Conservation (phyloP, 805 yeast species). For the Yarrowia sp. region DNA sequence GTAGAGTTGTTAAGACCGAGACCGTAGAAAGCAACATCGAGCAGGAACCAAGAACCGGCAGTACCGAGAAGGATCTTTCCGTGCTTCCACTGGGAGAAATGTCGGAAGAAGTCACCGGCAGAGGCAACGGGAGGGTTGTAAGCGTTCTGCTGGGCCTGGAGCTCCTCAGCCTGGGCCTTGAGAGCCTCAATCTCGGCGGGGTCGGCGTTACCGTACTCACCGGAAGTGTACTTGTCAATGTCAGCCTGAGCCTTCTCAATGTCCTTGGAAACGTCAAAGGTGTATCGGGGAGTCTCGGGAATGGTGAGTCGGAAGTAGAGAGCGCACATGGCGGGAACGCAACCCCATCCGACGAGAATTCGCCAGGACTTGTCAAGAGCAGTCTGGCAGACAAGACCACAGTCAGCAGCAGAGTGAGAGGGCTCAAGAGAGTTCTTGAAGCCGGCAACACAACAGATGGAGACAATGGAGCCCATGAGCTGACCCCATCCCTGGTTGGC, state of each 20-base stretch:
- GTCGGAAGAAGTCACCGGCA: conserved; percentile 63
- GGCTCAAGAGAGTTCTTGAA: conserved; percentile 60
- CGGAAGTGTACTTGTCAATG: conserved; percentile 46
- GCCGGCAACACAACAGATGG: conserved; percentile 71
- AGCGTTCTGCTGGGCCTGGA: conserved; percentile 46
- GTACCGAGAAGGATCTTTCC: conserved; percentile 66
- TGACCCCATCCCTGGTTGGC: conserved; percentile 98
- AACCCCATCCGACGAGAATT: conserved; percentile 82
- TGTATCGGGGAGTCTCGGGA: conserved; percentile 92
- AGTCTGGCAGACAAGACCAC: conserved; percentile 63
- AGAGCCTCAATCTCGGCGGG: conserved; percentile 46
- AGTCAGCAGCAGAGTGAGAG: conserved; percentile 56
- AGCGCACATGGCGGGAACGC: conserved; percentile 82
- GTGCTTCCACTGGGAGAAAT: conserved; percentile 84
- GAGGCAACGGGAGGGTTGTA: conserved; percentile 71
- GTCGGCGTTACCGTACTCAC: conserved; percentile 52
- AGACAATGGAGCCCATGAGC: conserved; percentile 80
- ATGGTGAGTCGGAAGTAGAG: conserved; percentile 86
- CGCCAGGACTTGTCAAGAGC: conserved; percentile 97
- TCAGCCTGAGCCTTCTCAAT: conserved; percentile 41
- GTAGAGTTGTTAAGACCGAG: conserved; percentile 56
- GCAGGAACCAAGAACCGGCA: conserved; percentile 59
- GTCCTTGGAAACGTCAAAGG: conserved; percentile 66
- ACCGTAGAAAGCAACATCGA: conserved; percentile 65
- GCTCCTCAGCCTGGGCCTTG: conserved; percentile 54